Conservation (phyloP, 148 eudicot species). For the Suaeda aralocaspica region DNA sequence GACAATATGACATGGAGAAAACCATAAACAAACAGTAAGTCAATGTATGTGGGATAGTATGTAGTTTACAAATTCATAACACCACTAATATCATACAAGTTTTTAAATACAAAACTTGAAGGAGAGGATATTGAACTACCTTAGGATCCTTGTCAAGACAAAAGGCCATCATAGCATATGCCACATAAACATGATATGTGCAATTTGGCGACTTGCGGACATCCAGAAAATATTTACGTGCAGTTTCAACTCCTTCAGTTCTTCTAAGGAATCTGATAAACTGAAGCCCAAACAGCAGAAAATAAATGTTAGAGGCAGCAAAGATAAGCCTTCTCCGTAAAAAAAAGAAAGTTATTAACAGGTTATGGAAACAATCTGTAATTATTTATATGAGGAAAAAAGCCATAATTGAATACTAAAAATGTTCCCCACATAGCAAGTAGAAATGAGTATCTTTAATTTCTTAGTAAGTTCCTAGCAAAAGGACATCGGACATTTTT, state of each 20-base stretch:
- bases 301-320: neutral
- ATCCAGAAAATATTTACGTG: conserved; percentile 88
- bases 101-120: neutral
- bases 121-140: conserved; percentile 37
- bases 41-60: neutral
- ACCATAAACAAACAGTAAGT: neutral
- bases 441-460: no score
- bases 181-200: conserved; percentile 94
- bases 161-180: conserved; percentile 94
- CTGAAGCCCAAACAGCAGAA: conserved; percentile 51
- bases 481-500: no score
- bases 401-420: no score
- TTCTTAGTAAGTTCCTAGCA: no score
- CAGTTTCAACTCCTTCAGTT: conserved; percentile 97
- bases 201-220: conserved; percentile 87
- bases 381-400: no score
- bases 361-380: no score
- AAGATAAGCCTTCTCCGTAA: no score
- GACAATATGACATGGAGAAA: neutral
- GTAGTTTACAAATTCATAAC: conserved; percentile 4
- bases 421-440: no score
- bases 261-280: conserved; percentile 93
- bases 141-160: conserved; percentile 97
- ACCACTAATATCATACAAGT: conserved; percentile 1
- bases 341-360: no score